Evolutionary conservation across 768 basidiomycete species (phyloP).

Genomic region (Suillus weaverae): DNA sequence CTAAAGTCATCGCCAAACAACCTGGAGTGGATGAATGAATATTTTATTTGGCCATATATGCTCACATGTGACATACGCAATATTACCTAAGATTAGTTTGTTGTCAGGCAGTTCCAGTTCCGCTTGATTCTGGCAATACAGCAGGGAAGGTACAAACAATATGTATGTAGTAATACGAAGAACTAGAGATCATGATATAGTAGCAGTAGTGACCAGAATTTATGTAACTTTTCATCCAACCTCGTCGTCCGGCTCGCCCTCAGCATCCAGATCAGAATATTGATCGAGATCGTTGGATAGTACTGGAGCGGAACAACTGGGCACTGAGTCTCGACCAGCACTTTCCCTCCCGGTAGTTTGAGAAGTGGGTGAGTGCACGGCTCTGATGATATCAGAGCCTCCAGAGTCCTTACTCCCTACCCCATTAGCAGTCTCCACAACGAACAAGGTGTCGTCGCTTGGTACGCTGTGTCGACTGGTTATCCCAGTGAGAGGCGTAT

Average conservation of each 20-base stretch:
- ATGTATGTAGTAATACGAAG: constrained; percentile 14
- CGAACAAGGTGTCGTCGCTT: constrained; percentile 57
- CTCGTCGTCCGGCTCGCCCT: constrained; percentile 48
- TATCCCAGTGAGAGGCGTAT: constrained; percentile 48
- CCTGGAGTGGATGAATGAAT: too few species aligned
- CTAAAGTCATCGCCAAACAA: constrained; percentile 24
- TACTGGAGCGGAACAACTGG: constrained; percentile 17
- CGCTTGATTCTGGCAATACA: constrained; percentile 4
- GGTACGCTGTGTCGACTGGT: constrained; percentile 56
- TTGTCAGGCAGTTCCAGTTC: not conserved
- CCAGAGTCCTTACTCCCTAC: constrained; percentile 27
- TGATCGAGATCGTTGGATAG: constrained; percentile 24
- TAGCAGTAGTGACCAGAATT: constrained; percentile 20
- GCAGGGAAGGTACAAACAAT: constrained; percentile 9
- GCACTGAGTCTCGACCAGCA: constrained; percentile 3
- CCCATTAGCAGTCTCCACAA: constrained; percentile 30
- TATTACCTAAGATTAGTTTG: not conserved
- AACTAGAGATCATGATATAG: constrained; percentile 24
- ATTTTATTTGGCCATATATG: too few species aligned
- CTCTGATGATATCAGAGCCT: constrained; percentile 12
- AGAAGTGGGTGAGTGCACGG: constrained; percentile 14
- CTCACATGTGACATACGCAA: too few species aligned
- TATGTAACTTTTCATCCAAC: constrained; percentile 41
- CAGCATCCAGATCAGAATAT: constrained; percentile 40
- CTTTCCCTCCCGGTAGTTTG: constrained; percentile 18